Evolutionary conservation across 306 rosid species (phyloP), one percentile per base, ranked within the genome.

Genomic region (Elaeagnus macrophylla): DNA sequence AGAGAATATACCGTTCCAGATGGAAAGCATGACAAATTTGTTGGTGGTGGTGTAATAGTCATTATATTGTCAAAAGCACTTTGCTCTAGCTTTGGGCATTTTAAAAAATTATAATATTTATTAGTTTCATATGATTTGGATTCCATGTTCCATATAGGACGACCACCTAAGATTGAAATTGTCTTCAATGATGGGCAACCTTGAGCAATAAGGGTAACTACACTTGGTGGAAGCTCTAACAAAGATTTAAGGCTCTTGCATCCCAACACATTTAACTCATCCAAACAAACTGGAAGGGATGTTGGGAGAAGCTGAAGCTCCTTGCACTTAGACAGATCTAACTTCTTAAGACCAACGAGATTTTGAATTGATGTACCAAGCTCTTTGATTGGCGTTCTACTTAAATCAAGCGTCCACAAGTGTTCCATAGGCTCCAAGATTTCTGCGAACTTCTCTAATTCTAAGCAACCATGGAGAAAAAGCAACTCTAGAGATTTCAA

Each of bases 401-500:
- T 48, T 10, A 67, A 58, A 9, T 13, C 2, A 7, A 67, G 65
- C 39, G 13, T 19, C 0, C 41, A 35, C 7, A 65, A 4, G 1
- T 10, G 0, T 8, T 10, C 25, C 59, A 57, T 66, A 17, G 35
- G 14, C 32, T 44, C 60, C 3, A 48, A 42, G 41, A 51, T 51
- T 15, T 67, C 41, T 9, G 71, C 65, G 12, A 67, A 67, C 8
- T 13, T 36, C 5, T 37, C 12, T 1, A 67, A 37, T 0, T n/a
- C 52, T 0, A 19, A 3, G 55, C 54, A 67, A 14, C 54, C 55
- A 9, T 41, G 45, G 16, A 67, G 71, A 36, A 5, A 6, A 12
- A 67, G 40, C 0, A 16, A 5, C 3, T 2, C 0, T 8, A 58
- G 52, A 44, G 51, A 44, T 35, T 57, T 41, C 58, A 50, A 5